Base-by-base conservation (phyloP, 805 yeast genomes). In the Saccharomycopsis microspora region DNA sequence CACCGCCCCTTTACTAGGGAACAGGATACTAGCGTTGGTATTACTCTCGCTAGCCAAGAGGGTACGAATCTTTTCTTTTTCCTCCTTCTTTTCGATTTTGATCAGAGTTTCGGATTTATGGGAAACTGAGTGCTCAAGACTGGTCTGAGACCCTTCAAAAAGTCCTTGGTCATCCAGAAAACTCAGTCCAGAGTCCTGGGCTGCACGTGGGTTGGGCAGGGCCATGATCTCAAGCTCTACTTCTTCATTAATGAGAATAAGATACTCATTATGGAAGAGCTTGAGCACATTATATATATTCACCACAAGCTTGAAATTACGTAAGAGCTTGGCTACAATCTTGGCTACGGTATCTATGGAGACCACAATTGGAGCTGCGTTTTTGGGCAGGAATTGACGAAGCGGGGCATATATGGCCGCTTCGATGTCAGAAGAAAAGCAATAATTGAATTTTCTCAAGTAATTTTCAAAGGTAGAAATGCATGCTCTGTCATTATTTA, bases 211-310 rank as follows among this genome's bases (percentile, higher is more conserved):
- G n/a, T 34, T 9, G 36, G 36, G 8, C 36, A 34, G 36, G 36
- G 54, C 54, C 9, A 46, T 39, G 31, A 51, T 45, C 28, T 51
- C 49, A 27, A 51, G 42, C 33, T 51, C 54, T 27, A 51, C 52
- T 36, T 51, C 54, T 39, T 51, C 54, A 36, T 51, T 51, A 30
- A 51, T 49, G 6, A 51, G 30, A 32, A 51, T 51, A 33, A 51
- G 41, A 38, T 51, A 51, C 35, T 51, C 54, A 37, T 51, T 51
- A 35, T 51, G 48, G 32, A 51, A 51, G 11, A 48, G 42, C 34
- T 51, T 51, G 39, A 51, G 45, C 29, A 51, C 40, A 41, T 49
- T 51, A 27, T 51, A 48, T 28, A 51, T 49, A 37, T 51, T 51
- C 27, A 51, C 54, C 8, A 51, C 45, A 30, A 51, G 33, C 31